Conservation (phyloP, 495 filamentous ascomycete genomes). For the Pseudevernia furfuracea region DNA sequence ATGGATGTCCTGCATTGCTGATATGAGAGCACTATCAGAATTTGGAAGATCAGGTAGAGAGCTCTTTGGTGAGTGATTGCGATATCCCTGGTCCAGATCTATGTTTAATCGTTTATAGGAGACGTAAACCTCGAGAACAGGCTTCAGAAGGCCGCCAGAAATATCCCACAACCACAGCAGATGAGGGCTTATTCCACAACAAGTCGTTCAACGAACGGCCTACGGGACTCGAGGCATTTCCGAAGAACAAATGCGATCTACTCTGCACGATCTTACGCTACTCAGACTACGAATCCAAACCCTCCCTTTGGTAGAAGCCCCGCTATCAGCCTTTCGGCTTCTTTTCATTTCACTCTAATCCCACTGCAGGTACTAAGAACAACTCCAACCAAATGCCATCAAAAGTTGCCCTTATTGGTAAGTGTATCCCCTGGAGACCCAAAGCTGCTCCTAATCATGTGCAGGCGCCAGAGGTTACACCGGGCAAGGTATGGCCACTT, state of each 20-base stretch:
- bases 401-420: slow-evolving; percentile 80
- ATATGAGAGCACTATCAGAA: slow-evolving; percentile 28
- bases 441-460: not conserved
- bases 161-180: slow-evolving; percentile 52
- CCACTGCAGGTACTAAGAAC: slow-evolving; percentile 51
- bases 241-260: not conserved
- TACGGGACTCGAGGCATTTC: slow-evolving; percentile 31
- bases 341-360: not conserved
- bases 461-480: slow-evolving; percentile 78
- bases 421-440: not conserved
- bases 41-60: slow-evolving; percentile 76
- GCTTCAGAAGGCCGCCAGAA: slow-evolving; percentile 65
- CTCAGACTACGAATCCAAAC: slow-evolving; percentile 87
- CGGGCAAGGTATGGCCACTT: slow-evolving; percentile 55
- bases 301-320: slow-evolving; percentile 67
- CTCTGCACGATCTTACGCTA: slow-evolving; percentile 34
- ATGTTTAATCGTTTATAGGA: not conserved
- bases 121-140: slow-evolving; percentile 74
- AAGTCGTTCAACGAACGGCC: slow-evolving; percentile 29
- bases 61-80: slow-evolving; percentile 64
- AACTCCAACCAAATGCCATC: slow-evolving; percentile 73
- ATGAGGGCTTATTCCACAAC: slow-evolving; percentile 57
- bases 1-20: not conserved
- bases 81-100: not conserved
- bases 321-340: not conserved